phyloP scores from a whole-genome alignment of 139 green algal species.

The Chlorella sp. region DNA sequence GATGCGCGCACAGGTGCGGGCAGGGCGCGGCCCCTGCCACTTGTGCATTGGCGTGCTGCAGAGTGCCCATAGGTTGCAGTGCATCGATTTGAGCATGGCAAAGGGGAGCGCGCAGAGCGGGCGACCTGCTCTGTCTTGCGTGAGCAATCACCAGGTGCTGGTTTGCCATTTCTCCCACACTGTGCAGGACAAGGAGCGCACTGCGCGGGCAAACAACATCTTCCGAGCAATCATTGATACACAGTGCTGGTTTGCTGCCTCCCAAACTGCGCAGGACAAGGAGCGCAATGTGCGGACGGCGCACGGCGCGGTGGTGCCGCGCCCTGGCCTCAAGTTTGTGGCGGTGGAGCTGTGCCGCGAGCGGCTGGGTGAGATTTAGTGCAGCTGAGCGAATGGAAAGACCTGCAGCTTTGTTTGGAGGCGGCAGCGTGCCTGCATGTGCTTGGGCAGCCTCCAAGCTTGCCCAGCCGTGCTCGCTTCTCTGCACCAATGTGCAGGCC shows the following conservation, averaged over 20 bases:
- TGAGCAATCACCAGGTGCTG: too few relatives aligned
- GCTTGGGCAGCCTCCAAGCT: neutral
- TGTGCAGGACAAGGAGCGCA: constrained; percentile 7
- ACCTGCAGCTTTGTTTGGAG: too few relatives aligned
- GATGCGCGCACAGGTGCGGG: constrained; percentile 3
- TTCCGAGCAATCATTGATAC: too few relatives aligned
- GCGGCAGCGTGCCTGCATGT: neutral
- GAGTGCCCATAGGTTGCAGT: too few relatives aligned
- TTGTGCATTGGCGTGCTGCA: too few relatives aligned
- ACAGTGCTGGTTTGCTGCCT: constrained; percentile 22
- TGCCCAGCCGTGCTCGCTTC: neutral
- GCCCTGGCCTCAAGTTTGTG: constrained; percentile 38
- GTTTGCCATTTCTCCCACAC: too few relatives aligned
- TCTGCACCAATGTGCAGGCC: constrained; percentile 11
- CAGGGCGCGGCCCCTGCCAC: too few relatives aligned
- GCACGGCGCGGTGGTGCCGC: constrained; percentile 30
- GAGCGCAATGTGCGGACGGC: constrained; percentile 16
- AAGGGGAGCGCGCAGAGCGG: too few relatives aligned
- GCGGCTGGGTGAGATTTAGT: constrained; percentile 54
- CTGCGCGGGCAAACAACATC: constrained; percentile 22
- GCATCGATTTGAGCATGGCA: too few relatives aligned
- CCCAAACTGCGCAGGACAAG: neutral
- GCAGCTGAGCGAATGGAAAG: too few relatives aligned
- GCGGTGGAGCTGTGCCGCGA: constrained; percentile 57
- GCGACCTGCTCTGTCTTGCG: too few relatives aligned